Evolutionary conservation across 176 grass and related monocot species (phyloP).

Genomic region (Pontederia paniculata): DNA sequence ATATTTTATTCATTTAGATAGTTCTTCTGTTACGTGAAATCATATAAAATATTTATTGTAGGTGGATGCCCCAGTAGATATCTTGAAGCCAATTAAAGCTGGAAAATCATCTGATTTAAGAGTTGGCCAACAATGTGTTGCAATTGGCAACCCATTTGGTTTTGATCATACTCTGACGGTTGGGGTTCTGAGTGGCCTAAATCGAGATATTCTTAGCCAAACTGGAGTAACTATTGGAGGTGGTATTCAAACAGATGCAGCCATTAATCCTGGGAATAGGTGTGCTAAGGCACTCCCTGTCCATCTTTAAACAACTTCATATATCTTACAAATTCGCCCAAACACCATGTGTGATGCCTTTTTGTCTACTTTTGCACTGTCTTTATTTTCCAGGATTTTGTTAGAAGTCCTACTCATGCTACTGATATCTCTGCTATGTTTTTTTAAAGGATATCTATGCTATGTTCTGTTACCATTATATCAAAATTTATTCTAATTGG

Average conservation of each 20-base stretch:
- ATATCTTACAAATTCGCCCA: no score
- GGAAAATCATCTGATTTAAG: slow-evolving; percentile 60
- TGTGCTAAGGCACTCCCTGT: slow-evolving; percentile 8
- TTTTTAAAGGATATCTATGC: no score
- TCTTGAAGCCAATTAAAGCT: slow-evolving; percentile 78
- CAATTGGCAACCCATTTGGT: slow-evolving; percentile 96
- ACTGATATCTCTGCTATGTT: no score
- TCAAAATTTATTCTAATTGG: no score
- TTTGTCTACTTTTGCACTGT: no score
- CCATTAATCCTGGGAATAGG: slow-evolving; percentile 98
- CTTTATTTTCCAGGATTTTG: no score
- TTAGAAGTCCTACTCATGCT: no score
- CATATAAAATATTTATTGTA: slow-evolving; percentile 12
- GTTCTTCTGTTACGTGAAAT: neutral
- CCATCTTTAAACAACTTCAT: no score
- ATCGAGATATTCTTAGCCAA: slow-evolving; percentile 93
- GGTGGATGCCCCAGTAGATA: slow-evolving; percentile 65
- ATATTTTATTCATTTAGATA: neutral
- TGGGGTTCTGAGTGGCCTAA: slow-evolving; percentile 88
- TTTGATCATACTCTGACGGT: slow-evolving; percentile 93
- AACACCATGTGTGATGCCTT: no score
- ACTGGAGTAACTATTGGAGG: slow-evolving; percentile 89
- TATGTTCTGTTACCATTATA: no score
- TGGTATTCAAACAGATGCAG: slow-evolving; percentile 93
- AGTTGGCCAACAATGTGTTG: slow-evolving; percentile 98